Evolutionary conservation across 495 filamentous ascomycete genomes (phyloP).

Genomic region (Astrothelium macrocarpum): DNA sequence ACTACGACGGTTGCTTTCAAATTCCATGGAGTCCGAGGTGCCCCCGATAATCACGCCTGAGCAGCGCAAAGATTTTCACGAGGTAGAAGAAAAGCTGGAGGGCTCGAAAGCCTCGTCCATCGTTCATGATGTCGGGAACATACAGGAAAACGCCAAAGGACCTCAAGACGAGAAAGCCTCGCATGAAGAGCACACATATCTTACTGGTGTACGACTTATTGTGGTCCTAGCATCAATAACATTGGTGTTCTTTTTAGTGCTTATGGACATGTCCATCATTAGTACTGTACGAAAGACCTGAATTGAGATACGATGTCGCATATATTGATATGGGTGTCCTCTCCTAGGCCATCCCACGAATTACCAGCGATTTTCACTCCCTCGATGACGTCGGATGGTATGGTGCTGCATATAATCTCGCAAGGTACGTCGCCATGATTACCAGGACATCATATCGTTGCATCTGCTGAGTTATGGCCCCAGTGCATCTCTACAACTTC

Average conservation of each 20-base stretch:
- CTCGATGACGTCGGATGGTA: constrained; percentile 32
- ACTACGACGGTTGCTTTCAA: no score
- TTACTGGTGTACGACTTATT: constrained; percentile 9
- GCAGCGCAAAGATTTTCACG: neutral
- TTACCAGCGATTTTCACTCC: constrained; percentile 29
- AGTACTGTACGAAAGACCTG: constrained; percentile 6
- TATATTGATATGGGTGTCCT: constrained; percentile 1
- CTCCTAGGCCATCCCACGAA: constrained; percentile 26
- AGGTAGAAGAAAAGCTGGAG: neutral
- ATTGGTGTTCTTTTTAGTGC: constrained; percentile 26
- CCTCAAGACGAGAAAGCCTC: neutral
- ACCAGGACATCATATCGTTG: neutral
- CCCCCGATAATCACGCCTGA: neutral
- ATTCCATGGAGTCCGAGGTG: neutral
- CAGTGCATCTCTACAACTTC: constrained; percentile 25
- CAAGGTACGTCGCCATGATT: constrained; percentile 11
- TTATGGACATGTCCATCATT: constrained; percentile 27
- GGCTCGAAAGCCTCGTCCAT: neutral
- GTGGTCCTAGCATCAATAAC: constrained; percentile 20
- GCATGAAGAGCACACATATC: neutral
- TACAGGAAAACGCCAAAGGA: neutral
- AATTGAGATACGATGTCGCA: neutral
- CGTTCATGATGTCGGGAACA: neutral
- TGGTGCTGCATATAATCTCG: constrained; percentile 26
- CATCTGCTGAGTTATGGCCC: constrained; percentile 13